These are phyloP conservation scores for Myochromella boudieri DNA, from an alignment of 768 basidiomycete species.

Conservation along the genomic window DNA sequence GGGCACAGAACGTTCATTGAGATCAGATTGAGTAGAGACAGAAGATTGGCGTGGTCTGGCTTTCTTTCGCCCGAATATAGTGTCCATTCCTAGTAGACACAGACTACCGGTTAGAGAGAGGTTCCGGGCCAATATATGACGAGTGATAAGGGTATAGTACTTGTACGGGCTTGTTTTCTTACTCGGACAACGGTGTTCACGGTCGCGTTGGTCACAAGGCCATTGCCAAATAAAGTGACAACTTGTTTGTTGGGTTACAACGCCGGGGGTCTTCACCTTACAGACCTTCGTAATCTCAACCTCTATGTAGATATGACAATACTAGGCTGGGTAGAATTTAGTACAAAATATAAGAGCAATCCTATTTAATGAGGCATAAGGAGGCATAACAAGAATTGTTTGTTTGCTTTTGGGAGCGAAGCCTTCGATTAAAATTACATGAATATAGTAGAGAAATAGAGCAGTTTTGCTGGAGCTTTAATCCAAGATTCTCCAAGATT, in stretches of 20 bases:
- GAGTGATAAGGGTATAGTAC: constrained; percentile 6
- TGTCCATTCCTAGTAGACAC: constrained; percentile 48
- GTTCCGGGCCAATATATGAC: not conserved
- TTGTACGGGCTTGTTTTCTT: no score
- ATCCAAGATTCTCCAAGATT: no score
- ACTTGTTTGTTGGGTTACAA: not conserved
- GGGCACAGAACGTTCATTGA: constrained; percentile 66
- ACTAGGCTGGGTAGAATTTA: no score
- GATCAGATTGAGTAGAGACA: constrained; percentile 55
- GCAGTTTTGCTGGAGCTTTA: no score
- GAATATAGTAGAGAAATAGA: no score
- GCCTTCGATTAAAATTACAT: no score
- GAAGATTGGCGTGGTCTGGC: constrained; percentile 63
- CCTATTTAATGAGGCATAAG: no score
- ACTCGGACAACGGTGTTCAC: not conserved
- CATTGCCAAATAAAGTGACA: constrained; percentile 9
- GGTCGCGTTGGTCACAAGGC: constrained; percentile 7
- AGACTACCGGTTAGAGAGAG: not conserved
- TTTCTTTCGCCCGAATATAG: constrained; percentile 66
- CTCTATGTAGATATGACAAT: no score
- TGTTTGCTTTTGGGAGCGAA: no score
- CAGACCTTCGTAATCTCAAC: not conserved
- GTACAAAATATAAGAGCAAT: no score
- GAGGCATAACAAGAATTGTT: no score
- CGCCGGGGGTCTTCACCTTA: not conserved